These are phyloP conservation scores for Phlegmacium glaucopus DNA, from an alignment of 768 basidiomycete genomes.

Conservation along the genomic window DNA sequence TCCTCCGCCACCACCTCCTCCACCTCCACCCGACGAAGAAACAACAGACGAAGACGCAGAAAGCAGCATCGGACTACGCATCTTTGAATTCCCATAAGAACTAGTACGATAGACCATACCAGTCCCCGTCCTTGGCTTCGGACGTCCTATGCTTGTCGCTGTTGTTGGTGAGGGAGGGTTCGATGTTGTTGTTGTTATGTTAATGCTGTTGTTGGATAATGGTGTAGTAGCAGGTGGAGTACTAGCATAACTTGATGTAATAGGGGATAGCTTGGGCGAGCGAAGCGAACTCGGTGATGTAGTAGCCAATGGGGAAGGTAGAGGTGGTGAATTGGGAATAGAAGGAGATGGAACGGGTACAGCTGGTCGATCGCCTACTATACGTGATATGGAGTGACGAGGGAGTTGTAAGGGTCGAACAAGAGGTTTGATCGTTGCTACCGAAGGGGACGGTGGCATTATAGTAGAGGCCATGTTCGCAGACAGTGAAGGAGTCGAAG, in stretches of 20 bases:
- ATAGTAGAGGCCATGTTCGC: not conserved
- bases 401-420: slow-evolving; percentile 24
- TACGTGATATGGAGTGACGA: slow-evolving; percentile 12
- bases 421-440: slow-evolving; percentile 22
- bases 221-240: slow-evolving; percentile 1
- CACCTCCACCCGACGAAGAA: not conserved
- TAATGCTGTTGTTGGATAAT: not conserved
- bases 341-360: slow-evolving; percentile 31
- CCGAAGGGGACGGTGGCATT: slow-evolving; percentile 8
- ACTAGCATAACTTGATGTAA: not conserved
- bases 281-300: slow-evolving; percentile 10
- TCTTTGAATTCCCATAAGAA: slow-evolving; percentile 15
- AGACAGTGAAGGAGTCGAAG: slow-evolving; percentile 8
- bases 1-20: not conserved
- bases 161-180: slow-evolving; percentile 3
- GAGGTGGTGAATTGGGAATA: slow-evolving; percentile 11
- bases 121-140: slow-evolving; percentile 60
- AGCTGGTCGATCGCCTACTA: slow-evolving; percentile 27
- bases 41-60: slow-evolving; percentile 1
- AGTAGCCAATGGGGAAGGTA: slow-evolving; percentile 13
- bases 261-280: slow-evolving; percentile 19
- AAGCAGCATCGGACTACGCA: slow-evolving; percentile 18
- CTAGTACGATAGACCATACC: slow-evolving; percentile 63
- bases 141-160: slow-evolving; percentile 18
- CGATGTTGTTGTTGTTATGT: too few relatives aligned